Percentiles rank a stretch among this genome's conserved stretches.
phyloP scores from a whole-genome alignment of 2,329 filamentous ascomycete genomes.

The Curvularia hawaiiensis region DNA sequence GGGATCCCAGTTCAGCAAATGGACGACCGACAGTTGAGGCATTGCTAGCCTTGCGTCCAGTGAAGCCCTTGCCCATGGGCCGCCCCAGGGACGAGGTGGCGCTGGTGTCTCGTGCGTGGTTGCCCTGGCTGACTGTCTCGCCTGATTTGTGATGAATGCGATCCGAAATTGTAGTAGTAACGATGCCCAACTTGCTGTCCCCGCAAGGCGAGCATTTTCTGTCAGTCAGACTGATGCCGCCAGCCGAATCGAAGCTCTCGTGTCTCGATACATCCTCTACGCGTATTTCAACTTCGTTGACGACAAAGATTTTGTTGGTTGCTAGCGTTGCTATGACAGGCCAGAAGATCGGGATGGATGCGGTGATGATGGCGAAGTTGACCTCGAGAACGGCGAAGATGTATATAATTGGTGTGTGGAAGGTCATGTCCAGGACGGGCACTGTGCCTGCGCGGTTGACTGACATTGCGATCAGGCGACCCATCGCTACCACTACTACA shows the following conservation, averaged over 20 bases:
- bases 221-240: constrained; percentile 27
- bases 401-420: constrained; percentile 36
- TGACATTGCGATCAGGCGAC: constrained; percentile 37
- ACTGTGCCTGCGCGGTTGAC: constrained; percentile 39
- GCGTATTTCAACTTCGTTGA: constrained; percentile 46
- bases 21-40: constrained; percentile 21
- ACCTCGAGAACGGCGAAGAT: constrained; percentile 46
- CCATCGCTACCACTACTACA: constrained; percentile 35
- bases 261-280: constrained; percentile 29
- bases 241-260: constrained; percentile 19
- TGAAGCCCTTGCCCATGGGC: constrained; percentile 16
- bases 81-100: constrained; percentile 18
- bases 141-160: constrained; percentile 3
- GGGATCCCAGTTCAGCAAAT: constrained; percentile 18
- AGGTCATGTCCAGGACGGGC: constrained; percentile 40
- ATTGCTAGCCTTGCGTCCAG: constrained; percentile 18
- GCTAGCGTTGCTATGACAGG: constrained; percentile 40
- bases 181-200: constrained; percentile 19
- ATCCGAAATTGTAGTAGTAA: constrained; percentile 18
- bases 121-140: constrained; percentile 2
- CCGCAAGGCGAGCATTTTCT: constrained; percentile 15
- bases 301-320: constrained; percentile 45
- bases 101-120: constrained; percentile 17
- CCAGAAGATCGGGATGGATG: constrained; percentile 49
- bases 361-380: constrained; percentile 46